Evolutionary conservation across 768 basidiomycete species (phyloP).

Genomic region (Collybia sordida): DNA sequence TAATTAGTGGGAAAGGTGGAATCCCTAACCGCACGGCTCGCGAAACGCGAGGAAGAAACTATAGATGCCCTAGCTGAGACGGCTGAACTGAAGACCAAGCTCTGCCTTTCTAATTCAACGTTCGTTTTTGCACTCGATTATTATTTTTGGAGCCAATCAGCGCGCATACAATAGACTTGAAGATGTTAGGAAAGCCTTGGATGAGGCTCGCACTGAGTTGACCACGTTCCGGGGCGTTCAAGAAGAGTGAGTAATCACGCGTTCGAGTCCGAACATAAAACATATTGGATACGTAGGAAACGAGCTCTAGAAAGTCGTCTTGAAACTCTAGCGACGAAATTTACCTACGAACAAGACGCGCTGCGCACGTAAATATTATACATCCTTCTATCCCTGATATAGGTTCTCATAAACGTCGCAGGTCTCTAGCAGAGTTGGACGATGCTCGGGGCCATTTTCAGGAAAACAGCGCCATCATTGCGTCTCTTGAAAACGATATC

Average conservation of each 20-base stretch:
- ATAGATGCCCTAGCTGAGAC: constrained; percentile 22
- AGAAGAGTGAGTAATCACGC: not conserved
- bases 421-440: not conserved
- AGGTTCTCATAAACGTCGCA: not conserved
- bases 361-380: not conserved
- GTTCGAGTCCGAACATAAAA: not conserved
- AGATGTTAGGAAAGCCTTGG: not conserved
- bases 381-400: not conserved
- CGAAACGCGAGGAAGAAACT: constrained; percentile 26
- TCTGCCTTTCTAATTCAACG: too few relatives aligned
- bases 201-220: not conserved
- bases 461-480: not conserved
- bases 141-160: too few relatives aligned
- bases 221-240: not conserved
- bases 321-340: not conserved
- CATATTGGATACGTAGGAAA: not conserved
- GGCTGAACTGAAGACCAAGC: constrained; percentile 14
- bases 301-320: not conserved
- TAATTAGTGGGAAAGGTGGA: constrained; percentile 21
- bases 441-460: not conserved
- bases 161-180: constrained; percentile 8
- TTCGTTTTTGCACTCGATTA: too few relatives aligned
- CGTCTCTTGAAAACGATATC: too few relatives aligned
- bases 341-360: not conserved
- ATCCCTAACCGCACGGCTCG: constrained; percentile 20